Evolutionary conservation across 2,329 filamentous ascomycete genomes (phyloP), one percentile per base, ranked within the genome.

Genomic region (Aspergillus uvarum): DNA sequence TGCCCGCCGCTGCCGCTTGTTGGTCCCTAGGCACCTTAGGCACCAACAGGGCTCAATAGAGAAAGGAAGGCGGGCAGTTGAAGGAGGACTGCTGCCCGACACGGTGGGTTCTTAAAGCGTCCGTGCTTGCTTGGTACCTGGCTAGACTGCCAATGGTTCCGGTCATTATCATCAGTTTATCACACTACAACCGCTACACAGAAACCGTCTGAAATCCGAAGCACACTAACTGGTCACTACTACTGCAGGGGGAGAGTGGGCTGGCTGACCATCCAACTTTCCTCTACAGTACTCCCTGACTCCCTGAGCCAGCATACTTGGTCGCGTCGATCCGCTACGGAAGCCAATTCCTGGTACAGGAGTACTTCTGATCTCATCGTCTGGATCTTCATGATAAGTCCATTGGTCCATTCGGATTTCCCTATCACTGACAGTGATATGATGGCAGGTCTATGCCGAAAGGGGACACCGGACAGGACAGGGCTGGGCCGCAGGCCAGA

Each of bases 391-490:
- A 52, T 32, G 38, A 31, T 26, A 51, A 26, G 22, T 11, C 24
- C 22, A n/a, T 26, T 49, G 22, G 42, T 16, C 24, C 29, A 55
- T 54, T 53, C 22, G 47, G 53, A 58, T 10, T 50, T 14, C 31
- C 8, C 16, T 32, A 31, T 19, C 42, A 53, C 48, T 56, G 44
- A 26, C n/a, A 59, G 42, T 58, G 54, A 57, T 55, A 59, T 59
- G 38, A 44, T 19, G 59, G 44, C 51, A 54, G n/a, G 50, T 35
- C 50, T 59, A 59, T 65, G 47, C 64, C 59, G 47, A 52, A 66
- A 63, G 54, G 58, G 48, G 63, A 65, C 64, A 63, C 60, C 60
- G 63, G 48, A 54, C 26, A 32, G 56, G 51, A 51, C 44, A 47
- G 16, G 47, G 47, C 42, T 42, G 35, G 16, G 42, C 51, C 47